A percentile compares a stretch with the other conserved stretches of the same genome.
Conservation (phyloP, 192 early-diverging fungal species). For the Lobosporangium transversale region DNA sequence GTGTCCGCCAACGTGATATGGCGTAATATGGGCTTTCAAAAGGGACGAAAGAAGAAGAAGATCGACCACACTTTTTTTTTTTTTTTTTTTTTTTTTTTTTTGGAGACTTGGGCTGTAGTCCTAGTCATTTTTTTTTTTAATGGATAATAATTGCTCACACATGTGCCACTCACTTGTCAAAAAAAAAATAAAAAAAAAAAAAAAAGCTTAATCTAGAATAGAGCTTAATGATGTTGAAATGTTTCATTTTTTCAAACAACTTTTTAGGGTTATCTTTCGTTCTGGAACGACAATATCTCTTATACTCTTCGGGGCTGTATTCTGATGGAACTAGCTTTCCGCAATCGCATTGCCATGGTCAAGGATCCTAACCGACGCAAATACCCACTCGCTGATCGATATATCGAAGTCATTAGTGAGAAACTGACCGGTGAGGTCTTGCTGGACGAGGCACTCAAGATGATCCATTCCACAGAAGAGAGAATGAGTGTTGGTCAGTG, state of each 20-base stretch:
- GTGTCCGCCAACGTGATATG: no score
- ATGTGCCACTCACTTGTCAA: no score
- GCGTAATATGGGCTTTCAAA: no score
- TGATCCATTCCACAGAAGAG: slow-evolving; percentile 85
- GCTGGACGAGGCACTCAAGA: slow-evolving; percentile 91
- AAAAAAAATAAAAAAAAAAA: slow-evolving; percentile 3
- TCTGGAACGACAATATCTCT: slow-evolving; percentile 99
- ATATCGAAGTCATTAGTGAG: slow-evolving; percentile 86
- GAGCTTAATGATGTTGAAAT: neutral
- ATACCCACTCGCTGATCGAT: slow-evolving; percentile 81
- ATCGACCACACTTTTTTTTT: no score
- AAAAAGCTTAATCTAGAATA: neutral
- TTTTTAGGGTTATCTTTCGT: slow-evolving; percentile 96
- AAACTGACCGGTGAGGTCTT: slow-evolving; percentile 92
- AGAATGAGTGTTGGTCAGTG: slow-evolving; percentile 87
- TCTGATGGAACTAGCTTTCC: slow-evolving; percentile 94
- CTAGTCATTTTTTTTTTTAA: no score
- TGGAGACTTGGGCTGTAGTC: no score
- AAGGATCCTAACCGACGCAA: slow-evolving; percentile 84
- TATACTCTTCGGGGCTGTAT: slow-evolving; percentile 96
- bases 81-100: no score
- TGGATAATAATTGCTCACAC: no score
- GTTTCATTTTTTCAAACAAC: no score
- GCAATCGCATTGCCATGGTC: slow-evolving; percentile 86
- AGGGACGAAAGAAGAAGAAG: no score